phyloP scores from a whole-genome alignment of 148 eudicot species.

The Euryodendron excelsum region DNA sequence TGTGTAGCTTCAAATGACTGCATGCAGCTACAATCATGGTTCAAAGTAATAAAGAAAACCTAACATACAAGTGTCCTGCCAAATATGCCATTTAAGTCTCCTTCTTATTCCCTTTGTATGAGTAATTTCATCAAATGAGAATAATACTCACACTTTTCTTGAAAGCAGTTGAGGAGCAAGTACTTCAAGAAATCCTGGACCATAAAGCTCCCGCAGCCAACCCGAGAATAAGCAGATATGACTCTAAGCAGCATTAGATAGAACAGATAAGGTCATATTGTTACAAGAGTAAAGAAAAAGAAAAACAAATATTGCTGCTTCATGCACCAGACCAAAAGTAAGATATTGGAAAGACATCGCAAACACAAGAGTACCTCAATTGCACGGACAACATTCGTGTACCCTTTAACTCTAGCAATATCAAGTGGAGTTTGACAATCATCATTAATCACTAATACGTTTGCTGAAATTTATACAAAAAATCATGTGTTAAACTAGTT shows the following conservation, averaged over 20 bases:
- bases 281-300: neutral
- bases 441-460: slow-evolving; percentile 86
- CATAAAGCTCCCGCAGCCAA: slow-evolving; percentile 83
- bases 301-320: neutral
- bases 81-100: neutral
- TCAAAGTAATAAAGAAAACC: slow-evolving; percentile 4
- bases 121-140: neutral
- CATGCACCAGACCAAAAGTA: neutral
- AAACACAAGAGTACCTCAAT: slow-evolving; percentile 61
- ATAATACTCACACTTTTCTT: slow-evolving; percentile 80
- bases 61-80: neutral
- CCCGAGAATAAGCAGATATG: slow-evolving; percentile 93
- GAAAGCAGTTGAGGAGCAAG: slow-evolving; percentile 82
- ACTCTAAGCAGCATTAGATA: slow-evolving; percentile 40
- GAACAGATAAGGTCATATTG: slow-evolving; percentile 1
- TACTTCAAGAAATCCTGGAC: slow-evolving; percentile 82
- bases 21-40: neutral
- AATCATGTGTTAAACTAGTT: neutral
- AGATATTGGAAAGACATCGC: neutral
- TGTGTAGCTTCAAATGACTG: neutral
- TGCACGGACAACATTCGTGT: slow-evolving; percentile 64
- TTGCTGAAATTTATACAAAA: slow-evolving; percentile 49
- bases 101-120: neutral
- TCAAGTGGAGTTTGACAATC: slow-evolving; percentile 93
- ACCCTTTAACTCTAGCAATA: slow-evolving; percentile 80